phyloP scores from a whole-genome alignment of 768 basidiomycete genomes.

The Podaxis sp. region DNA sequence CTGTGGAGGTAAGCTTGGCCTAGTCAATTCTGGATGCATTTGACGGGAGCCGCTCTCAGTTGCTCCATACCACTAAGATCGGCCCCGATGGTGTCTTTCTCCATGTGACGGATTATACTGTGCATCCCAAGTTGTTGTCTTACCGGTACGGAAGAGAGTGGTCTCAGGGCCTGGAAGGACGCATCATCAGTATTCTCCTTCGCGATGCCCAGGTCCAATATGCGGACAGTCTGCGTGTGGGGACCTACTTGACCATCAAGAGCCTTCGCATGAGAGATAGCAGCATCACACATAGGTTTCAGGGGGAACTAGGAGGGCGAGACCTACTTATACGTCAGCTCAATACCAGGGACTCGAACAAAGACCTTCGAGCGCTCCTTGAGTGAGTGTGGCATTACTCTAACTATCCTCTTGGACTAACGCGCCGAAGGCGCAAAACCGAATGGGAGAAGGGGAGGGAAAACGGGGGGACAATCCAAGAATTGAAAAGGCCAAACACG shows the following conservation, averaged over 20 bases:
- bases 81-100: conserved; percentile 35
- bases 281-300: conserved; percentile 27
- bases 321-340: conserved; percentile 45
- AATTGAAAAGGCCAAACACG: neutral
- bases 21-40: neutral
- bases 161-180: conserved; percentile 46
- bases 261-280: conserved; percentile 50
- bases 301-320: conserved; percentile 47
- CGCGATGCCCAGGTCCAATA: conserved; percentile 45
- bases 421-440: conserved; percentile 4
- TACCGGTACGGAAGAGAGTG: conserved; percentile 32
- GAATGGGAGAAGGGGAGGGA: neutral
- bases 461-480: neutral
- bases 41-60: conserved; percentile 30
- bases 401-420: neutral
- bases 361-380: conserved; percentile 41
- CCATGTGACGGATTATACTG: conserved; percentile 69
- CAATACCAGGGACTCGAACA: conserved; percentile 33
- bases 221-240: conserved; percentile 36
- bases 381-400: conserved; percentile 29
- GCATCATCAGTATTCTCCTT: conserved; percentile 51
- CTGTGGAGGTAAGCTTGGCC: conserved; percentile 50
- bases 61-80: conserved; percentile 41
- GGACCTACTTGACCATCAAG: conserved; percentile 46
- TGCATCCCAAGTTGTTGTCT: conserved; percentile 41